Evolutionary conservation across 768 basidiomycete genomes (phyloP).

Genomic region (Clitopilus hobsonii): DNA sequence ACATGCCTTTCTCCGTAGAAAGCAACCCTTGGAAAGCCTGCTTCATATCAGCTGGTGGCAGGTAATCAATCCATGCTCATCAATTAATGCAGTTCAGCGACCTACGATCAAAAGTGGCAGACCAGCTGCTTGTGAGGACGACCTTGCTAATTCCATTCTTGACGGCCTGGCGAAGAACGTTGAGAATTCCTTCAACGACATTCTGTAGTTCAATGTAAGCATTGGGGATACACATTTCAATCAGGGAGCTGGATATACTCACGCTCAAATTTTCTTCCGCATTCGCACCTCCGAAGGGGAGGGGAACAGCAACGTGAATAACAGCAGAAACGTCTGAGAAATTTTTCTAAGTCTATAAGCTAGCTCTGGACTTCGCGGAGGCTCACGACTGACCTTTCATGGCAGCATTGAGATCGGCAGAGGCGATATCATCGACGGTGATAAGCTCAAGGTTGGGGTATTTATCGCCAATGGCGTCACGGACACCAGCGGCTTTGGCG

Average conservation of each 20-base stretch:
- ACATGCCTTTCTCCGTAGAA: constrained; percentile 18
- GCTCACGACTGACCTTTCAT: constrained; percentile 25
- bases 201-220: constrained; percentile 12
- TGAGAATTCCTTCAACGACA: constrained; percentile 28
- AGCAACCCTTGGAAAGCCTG: constrained; percentile 14
- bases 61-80: neutral
- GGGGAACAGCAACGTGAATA: constrained; percentile 31
- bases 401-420: constrained; percentile 35
- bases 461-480: constrained; percentile 8
- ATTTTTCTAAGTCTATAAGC: neutral
- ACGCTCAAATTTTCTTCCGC: constrained; percentile 11
- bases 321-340: constrained; percentile 35
- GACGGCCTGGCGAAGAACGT: constrained; percentile 30
- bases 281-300: constrained; percentile 11
- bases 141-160: constrained; percentile 25
- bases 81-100: neutral
- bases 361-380: neutral
- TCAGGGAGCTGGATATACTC: constrained; percentile 1
- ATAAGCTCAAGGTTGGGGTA: constrained; percentile 16
- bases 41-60: constrained; percentile 7
- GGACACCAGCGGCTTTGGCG: constrained; percentile 11
- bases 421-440: constrained; percentile 14
- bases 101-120: constrained; percentile 16
- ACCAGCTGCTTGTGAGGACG: constrained; percentile 25
- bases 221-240: neutral